phyloP scores from a whole-genome alignment of 805 yeast genomes.

The Phaffomyces opuntiae region DNA sequence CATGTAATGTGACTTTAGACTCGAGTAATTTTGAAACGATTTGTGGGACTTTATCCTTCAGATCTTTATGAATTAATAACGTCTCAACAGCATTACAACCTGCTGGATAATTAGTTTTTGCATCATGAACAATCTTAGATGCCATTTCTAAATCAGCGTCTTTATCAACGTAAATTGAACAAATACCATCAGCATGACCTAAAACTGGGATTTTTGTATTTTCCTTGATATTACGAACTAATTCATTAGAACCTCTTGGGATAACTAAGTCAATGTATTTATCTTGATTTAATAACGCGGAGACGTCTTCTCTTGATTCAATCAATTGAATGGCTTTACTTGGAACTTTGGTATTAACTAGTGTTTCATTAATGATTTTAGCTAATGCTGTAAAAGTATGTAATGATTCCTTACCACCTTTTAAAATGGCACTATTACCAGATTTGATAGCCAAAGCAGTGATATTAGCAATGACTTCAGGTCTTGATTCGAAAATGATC shows the following conservation, averaged over 20 bases:
- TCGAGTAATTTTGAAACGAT: slow-evolving; percentile 42
- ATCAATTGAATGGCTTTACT: slow-evolving; percentile 77
- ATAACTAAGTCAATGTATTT: slow-evolving; percentile 88
- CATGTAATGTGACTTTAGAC: slow-evolving; percentile 69
- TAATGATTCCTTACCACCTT: slow-evolving; percentile 93
- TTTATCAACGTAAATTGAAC: slow-evolving; percentile 78
- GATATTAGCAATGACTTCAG: slow-evolving; percentile 97
- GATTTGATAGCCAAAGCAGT: slow-evolving; percentile 93
- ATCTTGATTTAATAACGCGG: slow-evolving; percentile 78
- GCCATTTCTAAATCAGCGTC: slow-evolving; percentile 78
- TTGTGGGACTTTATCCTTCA: slow-evolving; percentile 28
- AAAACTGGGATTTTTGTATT: slow-evolving; percentile 92
- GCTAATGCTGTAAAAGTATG: slow-evolving; percentile 84
- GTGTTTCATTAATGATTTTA: slow-evolving; percentile 53
- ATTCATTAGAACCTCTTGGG: slow-evolving; percentile 95
- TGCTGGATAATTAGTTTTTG: slow-evolving; percentile 95
- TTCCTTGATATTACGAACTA: slow-evolving; percentile 79
- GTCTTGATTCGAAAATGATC: slow-evolving; percentile 92
- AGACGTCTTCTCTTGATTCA: slow-evolving; percentile 83
- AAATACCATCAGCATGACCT: slow-evolving; percentile 98
- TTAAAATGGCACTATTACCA: slow-evolving; percentile 92
- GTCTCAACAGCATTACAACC: slow-evolving; percentile 98
- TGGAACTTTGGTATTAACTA: slow-evolving; percentile 66
- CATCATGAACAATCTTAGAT: slow-evolving; percentile 64
- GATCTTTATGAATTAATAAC: slow-evolving; percentile 50